Base-by-base conservation (phyloP, 1,284 basidiomycete species). In the Puccinia coronata region DNA sequence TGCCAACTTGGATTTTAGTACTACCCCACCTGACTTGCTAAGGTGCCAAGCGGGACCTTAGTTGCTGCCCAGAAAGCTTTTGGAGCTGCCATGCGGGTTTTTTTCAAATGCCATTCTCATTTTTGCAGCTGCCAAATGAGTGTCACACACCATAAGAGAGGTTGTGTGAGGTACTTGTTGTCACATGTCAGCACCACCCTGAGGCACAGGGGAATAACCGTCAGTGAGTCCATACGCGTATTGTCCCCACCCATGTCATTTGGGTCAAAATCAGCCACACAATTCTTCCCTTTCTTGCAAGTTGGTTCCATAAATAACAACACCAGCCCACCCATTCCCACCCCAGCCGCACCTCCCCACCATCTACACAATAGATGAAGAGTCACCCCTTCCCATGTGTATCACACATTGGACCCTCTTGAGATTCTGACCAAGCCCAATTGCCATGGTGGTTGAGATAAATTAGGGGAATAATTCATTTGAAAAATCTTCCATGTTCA, bases 321-420 rank as follows among this genome's bases (percentile, higher is more conserved):
- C 5, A 25, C 70, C 23, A 53, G 49, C 20, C 70, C 70, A 0
- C n/a, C n/a, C 8, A n/a, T 34, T 34, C 23, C 65, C 65, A 12
- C 34, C 65, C 1, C 39, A 39, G 1, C 65, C 65, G 23, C 39
- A 41, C 6, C 70, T 6, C 14, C 70, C 70, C 14, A 73, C 23
- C 31, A 73, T 73, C 34, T 73, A 49, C 5, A n/a, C 49, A 12
- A 73, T 57, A n/a, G 70, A 6, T 4, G 70, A 31, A 31, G 70
- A 31, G 14, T 73, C 41, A 6, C 18, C 47, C 1, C 70, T 12
- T 1, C 70, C 70, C 53, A 72, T 47, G 23, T 43, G 39, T 2
- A 67, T 67, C 1, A 67, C 39, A 28, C 39, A n/a, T n/a, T 39
- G 43, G 5, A 67, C 65, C 1, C 36, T 2, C 12, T 23, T 36